Evolutionary conservation across 2,329 filamentous ascomycete species (phyloP).

Genomic region (Alternaria burnsii): DNA sequence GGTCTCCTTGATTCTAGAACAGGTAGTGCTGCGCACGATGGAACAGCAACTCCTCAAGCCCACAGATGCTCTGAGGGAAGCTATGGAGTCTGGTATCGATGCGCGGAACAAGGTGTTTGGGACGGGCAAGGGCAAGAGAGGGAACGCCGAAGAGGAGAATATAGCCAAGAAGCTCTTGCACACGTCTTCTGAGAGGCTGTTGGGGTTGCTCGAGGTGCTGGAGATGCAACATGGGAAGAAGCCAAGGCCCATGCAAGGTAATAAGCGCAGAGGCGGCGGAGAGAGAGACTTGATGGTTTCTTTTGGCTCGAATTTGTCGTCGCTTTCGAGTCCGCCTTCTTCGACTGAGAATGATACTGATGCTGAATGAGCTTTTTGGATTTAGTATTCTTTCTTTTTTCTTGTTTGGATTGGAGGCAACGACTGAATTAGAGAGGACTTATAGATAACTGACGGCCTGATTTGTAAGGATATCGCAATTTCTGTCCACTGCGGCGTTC

Average conservation of each 20-base stretch:
- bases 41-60: constrained; percentile 25
- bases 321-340: constrained; percentile 28
- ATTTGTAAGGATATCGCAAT: fast-evolving
- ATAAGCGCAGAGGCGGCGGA: constrained; percentile 1
- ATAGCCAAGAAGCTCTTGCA: constrained; percentile 46
- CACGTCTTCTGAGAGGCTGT: constrained; percentile 46
- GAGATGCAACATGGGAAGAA: constrained; percentile 30
- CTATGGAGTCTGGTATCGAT: constrained; percentile 63
- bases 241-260: constrained; percentile 15
- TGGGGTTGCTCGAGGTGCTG: constrained; percentile 45
- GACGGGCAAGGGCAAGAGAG: constrained; percentile 57
- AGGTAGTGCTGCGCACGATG: constrained; percentile 45
- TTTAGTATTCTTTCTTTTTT: not conserved
- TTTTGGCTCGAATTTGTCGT: constrained; percentile 31
- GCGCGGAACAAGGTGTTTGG: constrained; percentile 57
- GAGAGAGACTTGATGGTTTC: constrained; percentile 19
- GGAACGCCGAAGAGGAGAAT: constrained; percentile 47
- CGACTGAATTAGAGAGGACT: too few relatives aligned
- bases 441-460: too few relatives aligned
- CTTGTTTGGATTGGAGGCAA: too few relatives aligned
- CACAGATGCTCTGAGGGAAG: constrained; percentile 49
- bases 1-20: constrained; percentile 46
- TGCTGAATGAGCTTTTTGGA: not conserved
- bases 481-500: too few relatives aligned
- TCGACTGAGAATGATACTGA: constrained; percentile 34